Conservation (phyloP, 2,329 filamentous ascomycete species). For the Xylaria sp. region DNA sequence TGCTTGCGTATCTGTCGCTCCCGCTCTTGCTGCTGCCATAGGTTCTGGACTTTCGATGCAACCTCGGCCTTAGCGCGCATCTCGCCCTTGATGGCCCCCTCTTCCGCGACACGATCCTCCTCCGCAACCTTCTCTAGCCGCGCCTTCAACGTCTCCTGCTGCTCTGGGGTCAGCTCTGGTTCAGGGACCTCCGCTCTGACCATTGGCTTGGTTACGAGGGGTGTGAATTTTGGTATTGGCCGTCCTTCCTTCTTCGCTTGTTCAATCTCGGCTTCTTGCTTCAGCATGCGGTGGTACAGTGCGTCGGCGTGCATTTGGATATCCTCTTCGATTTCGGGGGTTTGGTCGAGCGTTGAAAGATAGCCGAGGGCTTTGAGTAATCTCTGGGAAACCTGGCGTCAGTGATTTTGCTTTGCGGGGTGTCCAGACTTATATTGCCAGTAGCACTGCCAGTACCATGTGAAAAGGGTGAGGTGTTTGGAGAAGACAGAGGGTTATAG, state of each 20-base stretch:
- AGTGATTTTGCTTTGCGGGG: background rate
- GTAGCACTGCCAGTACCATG: background rate
- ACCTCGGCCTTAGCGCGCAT: conserved; percentile 69
- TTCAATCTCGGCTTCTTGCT: conserved; percentile 80
- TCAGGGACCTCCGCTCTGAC: conserved; percentile 29
- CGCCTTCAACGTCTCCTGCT: conserved; percentile 63
- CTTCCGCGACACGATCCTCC: conserved; percentile 69
- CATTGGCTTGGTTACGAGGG: conserved; percentile 58
- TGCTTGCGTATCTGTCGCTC: conserved; percentile 66
- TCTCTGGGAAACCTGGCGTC: conserved; percentile 60
- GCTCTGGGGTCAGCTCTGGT: conserved; percentile 55
- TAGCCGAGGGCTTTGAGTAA: conserved; percentile 93
- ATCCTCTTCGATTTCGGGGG: conserved; percentile 78
- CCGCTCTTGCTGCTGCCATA: conserved; percentile 66
- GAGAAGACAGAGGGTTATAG: background rate
- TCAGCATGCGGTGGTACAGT: conserved; percentile 86
- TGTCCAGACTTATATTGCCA: background rate
- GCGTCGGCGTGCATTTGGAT: conserved; percentile 97
- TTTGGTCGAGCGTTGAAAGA: conserved; percentile 72
- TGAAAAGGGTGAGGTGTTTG: background rate
- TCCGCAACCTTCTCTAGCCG: conserved; percentile 67
- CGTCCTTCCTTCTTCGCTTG: conserved; percentile 71
- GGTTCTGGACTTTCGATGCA: conserved; percentile 62
- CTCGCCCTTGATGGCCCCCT: conserved; percentile 72
- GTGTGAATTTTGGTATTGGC: conserved; percentile 68